These are phyloP conservation scores for Cryphonectria radicalis DNA, from an alignment of 2,329 filamentous ascomycete genomes.

Conservation along the genomic window DNA sequence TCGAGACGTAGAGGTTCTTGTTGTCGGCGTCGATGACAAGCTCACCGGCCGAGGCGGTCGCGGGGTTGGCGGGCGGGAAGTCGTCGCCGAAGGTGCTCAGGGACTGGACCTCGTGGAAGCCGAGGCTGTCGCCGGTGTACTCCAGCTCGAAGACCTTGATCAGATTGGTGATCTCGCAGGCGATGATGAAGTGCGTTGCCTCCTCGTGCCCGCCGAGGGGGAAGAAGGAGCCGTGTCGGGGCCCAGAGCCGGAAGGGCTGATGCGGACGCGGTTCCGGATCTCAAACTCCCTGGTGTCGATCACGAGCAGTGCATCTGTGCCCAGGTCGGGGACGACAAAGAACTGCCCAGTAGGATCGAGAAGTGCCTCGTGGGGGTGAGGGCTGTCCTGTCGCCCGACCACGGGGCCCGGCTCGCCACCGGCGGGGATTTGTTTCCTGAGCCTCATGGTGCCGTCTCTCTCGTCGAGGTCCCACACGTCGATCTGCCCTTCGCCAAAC, in stretches of 20 bases:
- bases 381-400: slow-evolving; percentile 35
- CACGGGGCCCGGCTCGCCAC: slow-evolving; percentile 33
- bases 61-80: slow-evolving; percentile 41
- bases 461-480: slow-evolving; percentile 27
- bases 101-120: slow-evolving; percentile 42
- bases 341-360: slow-evolving; percentile 54
- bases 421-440: slow-evolving; percentile 32
- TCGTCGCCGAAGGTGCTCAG: slow-evolving; percentile 47
- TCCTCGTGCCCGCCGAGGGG: slow-evolving; percentile 35
- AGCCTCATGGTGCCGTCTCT: slow-evolving; percentile 23
- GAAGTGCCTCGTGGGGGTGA: slow-evolving; percentile 53
- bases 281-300: slow-evolving; percentile 49
- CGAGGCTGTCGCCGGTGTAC: slow-evolving; percentile 43
- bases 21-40: slow-evolving; percentile 47
- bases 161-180: slow-evolving; percentile 51
- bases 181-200: slow-evolving; percentile 52
- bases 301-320: slow-evolving; percentile 50
- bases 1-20: slow-evolving; percentile 55
- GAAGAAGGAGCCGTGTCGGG: slow-evolving; percentile 56
- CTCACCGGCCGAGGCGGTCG: slow-evolving; percentile 50
- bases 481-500: slow-evolving; percentile 22
- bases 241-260: slow-evolving; percentile 47
- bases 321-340: slow-evolving; percentile 56
- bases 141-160: slow-evolving; percentile 48
- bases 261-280: slow-evolving; percentile 42